These are phyloP conservation scores for Trichoderma oligosporum DNA, from an alignment of 2,329 filamentous ascomycete genomes.

Conservation along the genomic window DNA sequence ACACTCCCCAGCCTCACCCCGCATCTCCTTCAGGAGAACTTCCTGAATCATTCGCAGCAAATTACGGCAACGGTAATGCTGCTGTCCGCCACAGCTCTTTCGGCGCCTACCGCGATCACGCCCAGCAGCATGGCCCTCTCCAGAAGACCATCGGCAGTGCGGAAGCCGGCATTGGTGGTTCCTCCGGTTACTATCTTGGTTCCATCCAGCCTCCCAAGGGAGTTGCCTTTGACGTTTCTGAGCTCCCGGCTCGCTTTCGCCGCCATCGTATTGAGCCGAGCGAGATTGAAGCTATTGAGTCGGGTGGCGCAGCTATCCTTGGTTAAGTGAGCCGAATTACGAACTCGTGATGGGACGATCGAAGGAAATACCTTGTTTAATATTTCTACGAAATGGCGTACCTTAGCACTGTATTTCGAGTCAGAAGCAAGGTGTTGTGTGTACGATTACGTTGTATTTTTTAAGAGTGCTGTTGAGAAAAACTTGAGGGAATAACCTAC, in stretches of 20 bases:
- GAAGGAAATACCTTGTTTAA: background rate
- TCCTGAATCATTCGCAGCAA: conserved; percentile 49
- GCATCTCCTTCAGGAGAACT: conserved; percentile 64
- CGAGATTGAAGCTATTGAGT: conserved; percentile 96
- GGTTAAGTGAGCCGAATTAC: conserved; percentile 34
- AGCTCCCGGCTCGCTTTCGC: conserved; percentile 82
- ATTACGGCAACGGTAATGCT: conserved; percentile 25
- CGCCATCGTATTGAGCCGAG: conserved; percentile 67
- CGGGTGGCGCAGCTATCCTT: conserved; percentile 69
- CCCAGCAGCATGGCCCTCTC: conserved; percentile 73
- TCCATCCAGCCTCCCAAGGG: conserved; percentile 67
- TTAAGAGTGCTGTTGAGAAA: background rate
- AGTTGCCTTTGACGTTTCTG: conserved; percentile 80
- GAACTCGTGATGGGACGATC: background rate
- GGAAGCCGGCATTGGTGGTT: conserved; percentile 52
- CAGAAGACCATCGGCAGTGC: conserved; percentile 50
- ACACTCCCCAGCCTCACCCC: conserved; percentile 69
- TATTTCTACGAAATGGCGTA: conserved; percentile 8
- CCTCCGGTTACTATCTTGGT: conserved; percentile 67
- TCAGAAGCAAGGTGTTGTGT: conserved; percentile 11
- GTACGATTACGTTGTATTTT: conserved; percentile 8
- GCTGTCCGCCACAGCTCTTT: conserved; percentile 55
- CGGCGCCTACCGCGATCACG: conserved; percentile 72
- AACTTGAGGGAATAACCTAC: background rate
- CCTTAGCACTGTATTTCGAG: conserved; percentile 1